Conservation (phyloP, 441 rosid genomes). For the Pelargonium citronellum region DNA sequence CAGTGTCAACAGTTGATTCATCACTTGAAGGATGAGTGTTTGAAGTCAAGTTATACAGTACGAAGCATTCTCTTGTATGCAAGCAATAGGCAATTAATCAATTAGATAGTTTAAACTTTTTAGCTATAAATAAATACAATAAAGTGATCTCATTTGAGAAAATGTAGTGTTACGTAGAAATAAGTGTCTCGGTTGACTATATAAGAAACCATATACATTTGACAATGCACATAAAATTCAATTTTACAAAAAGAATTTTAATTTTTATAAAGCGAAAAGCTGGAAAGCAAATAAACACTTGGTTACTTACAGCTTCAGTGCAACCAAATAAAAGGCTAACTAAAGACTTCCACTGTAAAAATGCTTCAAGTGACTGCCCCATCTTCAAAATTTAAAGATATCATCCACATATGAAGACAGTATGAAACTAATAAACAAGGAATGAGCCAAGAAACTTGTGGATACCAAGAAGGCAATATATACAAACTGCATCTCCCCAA, state of each 20-base stretch:
- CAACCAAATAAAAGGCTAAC: constrained; percentile 82
- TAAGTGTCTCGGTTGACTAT: neutral
- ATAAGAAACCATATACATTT: neutral
- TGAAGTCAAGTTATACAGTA: too few relatives aligned
- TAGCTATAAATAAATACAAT: too few relatives aligned
- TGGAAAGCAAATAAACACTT: neutral
- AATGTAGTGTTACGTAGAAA: neutral
- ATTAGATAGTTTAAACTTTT: neutral
- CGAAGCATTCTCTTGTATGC: too few relatives aligned
- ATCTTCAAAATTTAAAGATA: constrained; percentile 46
- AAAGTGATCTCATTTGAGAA: neutral
- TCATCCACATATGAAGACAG: constrained; percentile 19
- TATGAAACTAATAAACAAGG: neutral
- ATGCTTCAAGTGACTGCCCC: constrained; percentile 88
- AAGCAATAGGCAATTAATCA: too few relatives aligned
- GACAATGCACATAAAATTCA: neutral
- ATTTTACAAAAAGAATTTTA: neutral
- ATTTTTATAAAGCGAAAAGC: too few relatives aligned
- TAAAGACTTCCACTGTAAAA: constrained; percentile 87
- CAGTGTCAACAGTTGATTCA: neutral
- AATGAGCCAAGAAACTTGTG: constrained; percentile 4
- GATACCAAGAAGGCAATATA: constrained; percentile 82
- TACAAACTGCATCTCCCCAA: constrained; percentile 86
- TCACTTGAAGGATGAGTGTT: neutral
- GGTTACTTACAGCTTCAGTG: constrained; percentile 63